Evolutionary conservation across 805 yeast genomes (phyloP), one percentile per base, ranked within the genome.

Genomic region (Diddensiella caesifluorescens): DNA sequence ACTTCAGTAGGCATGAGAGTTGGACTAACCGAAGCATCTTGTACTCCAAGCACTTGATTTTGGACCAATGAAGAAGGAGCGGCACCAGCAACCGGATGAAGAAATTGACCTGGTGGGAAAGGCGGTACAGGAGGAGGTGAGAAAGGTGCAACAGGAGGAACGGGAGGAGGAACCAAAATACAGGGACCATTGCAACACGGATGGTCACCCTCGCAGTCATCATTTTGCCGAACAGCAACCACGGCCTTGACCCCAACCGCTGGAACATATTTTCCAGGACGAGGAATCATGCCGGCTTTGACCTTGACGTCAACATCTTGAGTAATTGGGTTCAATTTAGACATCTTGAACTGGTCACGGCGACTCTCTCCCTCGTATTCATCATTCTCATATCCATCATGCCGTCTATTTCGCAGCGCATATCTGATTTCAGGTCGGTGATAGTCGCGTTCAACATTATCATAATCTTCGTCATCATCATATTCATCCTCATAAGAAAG

Each of bases 391-490:
- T 29, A 7, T 7, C 15, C 16, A 13, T n/a, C n/a, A n/a, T n/a
- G n/a, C n/a, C n/a, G n/a, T n/a, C n/a, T n/a, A n/a, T n/a, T n/a
- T n/a, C n/a, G n/a, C n/a, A n/a, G n/a, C n/a, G n/a, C n/a, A n/a
- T n/a, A n/a, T n/a, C n/a, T n/a, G n/a, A n/a, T n/a, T n/a, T n/a
- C n/a, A n/a, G n/a, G n/a, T n/a, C n/a, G n/a, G n/a, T n/a, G n/a
- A n/a, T n/a, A n/a, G n/a, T n/a, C n/a, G n/a, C n/a, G n/a, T n/a
- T n/a, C n/a, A n/a, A 13, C 22, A 29, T 18, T 15, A 16, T 26
- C 35, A 25, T 41, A 38, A 12, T 35, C 35, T 13, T 35, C 22
- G 26, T 35, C 38, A 18, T 31, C 27, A 31, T 10, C 22, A 13
- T 7, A 13, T 13, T 29, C 32, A 6, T 9, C 16, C 7, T 7